Percentiles rank a stretch among this genome's conserved stretches.
Conservation (phyloP, 2,329 filamentous ascomycete genomes). For the Fusarium anguioides region DNA sequence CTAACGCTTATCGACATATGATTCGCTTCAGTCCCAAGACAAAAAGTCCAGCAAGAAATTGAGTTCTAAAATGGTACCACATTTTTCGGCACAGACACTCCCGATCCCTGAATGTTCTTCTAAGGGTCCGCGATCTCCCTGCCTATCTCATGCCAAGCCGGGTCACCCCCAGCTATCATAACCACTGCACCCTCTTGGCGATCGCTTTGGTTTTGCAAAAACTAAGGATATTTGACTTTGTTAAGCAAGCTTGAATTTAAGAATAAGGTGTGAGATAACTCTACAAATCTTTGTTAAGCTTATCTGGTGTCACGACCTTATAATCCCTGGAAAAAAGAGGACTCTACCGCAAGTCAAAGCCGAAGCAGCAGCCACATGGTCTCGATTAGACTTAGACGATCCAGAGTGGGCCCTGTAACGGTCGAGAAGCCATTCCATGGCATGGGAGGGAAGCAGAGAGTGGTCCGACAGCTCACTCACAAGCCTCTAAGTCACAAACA, state of each 20-base stretch:
- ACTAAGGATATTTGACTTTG: constrained; percentile 2
- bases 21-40: constrained; percentile 3
- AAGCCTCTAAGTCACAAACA: background rate
- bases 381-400: constrained; percentile 7
- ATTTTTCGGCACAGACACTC: constrained; percentile 13
- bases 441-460: background rate
- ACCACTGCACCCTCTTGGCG: constrained; percentile 30
- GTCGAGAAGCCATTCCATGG: constrained; percentile 38
- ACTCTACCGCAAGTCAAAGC: constrained; percentile 38
- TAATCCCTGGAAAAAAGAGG: constrained; percentile 13
- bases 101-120: constrained; percentile 2
- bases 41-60: constrained; percentile 1
- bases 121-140: background rate
- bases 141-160: constrained; percentile 38
- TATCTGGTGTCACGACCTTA: background rate
- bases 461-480: constrained; percentile 17
- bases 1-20: constrained; percentile 6
- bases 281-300: background rate
- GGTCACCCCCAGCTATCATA: constrained; percentile 29
- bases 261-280: background rate
- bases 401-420: constrained; percentile 26
- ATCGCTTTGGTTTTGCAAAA: constrained; percentile 20
- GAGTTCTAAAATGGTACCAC: constrained; percentile 3
- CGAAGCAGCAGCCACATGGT: constrained; percentile 31
- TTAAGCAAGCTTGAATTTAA: background rate